Evolutionary conservation across 192 early-diverging fungal genomes (phyloP), one percentile per base, ranked within the genome.

Genomic region (Linderina pennispora): DNA sequence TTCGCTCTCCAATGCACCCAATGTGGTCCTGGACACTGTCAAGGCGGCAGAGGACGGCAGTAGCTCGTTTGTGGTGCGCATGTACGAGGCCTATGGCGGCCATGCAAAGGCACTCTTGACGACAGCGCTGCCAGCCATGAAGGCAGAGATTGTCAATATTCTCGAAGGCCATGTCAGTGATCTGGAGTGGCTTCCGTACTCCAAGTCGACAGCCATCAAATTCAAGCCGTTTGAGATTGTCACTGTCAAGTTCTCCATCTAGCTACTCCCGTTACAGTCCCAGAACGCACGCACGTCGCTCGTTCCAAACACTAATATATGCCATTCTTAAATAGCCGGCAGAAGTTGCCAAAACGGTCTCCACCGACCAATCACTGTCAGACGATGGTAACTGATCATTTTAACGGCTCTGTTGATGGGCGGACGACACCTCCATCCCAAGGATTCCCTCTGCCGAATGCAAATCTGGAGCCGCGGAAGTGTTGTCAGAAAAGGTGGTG

Each of bases 31-130:
- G 34, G 93, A 98, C 47, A 87, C 89, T 1, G 68, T 98, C 43
- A 98, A 98, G 57, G 55, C 79, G 22, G 87, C 95, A 0, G 92
- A 98, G 58, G 64, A 60, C 23, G 85, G 90, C 54, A 62, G 61
- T 13, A 62, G 80, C 14, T 72, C 74, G 22, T 60, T 89, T 19
- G 70, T 97, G 31, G 40, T 97, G 21, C 74, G 95, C 23, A 49
- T 98, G 15, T 93, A 92, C 57, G 95, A 98, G 56, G 84, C 90
- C 4, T 91, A 81, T 62, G 94, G 96, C 20, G 92, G 92, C 1
- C 85, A 55, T 47, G 55, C 47, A 7, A 43, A 39, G 17, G 55
- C 51, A 1, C 20, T 55, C 13, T 20, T 66, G 9, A 56, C 52
- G 15, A 47, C 48, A 4, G 31, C 45, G 9, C 50, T 67, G 1